Base-by-base conservation (phyloP, 352 stramenopile species). In the Blastocystis sp. region DNA sequence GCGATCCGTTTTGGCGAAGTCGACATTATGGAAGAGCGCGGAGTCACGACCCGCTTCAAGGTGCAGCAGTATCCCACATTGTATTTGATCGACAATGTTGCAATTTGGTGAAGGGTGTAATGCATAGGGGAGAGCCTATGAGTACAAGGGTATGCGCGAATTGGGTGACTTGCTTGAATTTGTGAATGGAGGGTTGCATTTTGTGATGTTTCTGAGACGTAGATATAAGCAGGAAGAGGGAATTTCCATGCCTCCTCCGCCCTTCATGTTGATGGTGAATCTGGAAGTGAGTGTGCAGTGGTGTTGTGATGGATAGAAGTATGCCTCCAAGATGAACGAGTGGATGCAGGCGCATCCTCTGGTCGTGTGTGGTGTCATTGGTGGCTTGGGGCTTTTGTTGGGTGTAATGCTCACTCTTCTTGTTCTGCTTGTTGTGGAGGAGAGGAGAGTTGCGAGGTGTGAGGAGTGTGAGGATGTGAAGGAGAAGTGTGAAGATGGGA, bases 11-110 rank as follows among this genome's bases (percentile, higher is more conserved):
- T 69, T 70, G 74, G 74, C 0, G 52, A 84, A 67, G 52, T 84
- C 2, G 52, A 84, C 66, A 45, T 52, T n/a, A 84, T 84, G 74
- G n/a, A 34, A 4, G 53, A 84, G 43, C 74, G 74, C 19, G 56
- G 45, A 2, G 19, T 84, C 1, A 38, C 41, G 10, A 84, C 21
- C 69, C 74, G 74, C 14, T 84, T 84, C 40, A 11, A 84, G 28
- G 48, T 67, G 4, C 19, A 48, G 3, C 56, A 67, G 17, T 84
- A 84, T 70, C 74, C 74, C 14, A 84, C 52, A 5, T 60, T 84
- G 2, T 28, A 69, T 40, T 28, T 84, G 4, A 67, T 84, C 40
- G 19, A 38, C 14, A 69, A 70, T 45, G 74, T 84, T 10, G 3
- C n/a, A 23, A 38, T 2, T 2, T 1, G 40, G n/a, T 67, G 7